Conservation (phyloP, 192 early-diverging fungal genomes). For the Rhizoclosmatium sp. region DNA sequence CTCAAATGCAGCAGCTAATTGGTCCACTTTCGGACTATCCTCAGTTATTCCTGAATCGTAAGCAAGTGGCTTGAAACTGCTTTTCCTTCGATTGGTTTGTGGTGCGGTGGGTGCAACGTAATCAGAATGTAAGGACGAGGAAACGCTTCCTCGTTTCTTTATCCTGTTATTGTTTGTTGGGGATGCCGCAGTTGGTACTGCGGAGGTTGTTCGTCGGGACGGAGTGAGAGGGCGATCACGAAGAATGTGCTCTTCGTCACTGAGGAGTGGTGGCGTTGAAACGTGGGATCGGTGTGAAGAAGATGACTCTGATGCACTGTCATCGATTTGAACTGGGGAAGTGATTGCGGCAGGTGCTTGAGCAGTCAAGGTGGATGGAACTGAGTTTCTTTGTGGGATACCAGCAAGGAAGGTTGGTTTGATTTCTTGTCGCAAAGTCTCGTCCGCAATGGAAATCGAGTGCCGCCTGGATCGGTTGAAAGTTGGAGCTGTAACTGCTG, state of each 20-base stretch:
- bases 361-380: neutral
- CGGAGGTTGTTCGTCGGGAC: conserved; percentile 14
- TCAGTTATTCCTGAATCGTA: neutral
- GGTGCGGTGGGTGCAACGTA: neutral
- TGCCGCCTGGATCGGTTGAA: neutral
- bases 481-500: neutral
- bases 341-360: neutral
- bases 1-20: conserved; percentile 41
- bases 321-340: neutral
- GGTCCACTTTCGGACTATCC: conserved; percentile 27
- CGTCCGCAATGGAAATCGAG: conserved; percentile 1
- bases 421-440: neutral
- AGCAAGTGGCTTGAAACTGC: conserved; percentile 1
- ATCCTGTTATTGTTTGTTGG: neutral
- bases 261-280: neutral
- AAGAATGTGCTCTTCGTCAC: neutral
- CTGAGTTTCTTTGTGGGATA: neutral
- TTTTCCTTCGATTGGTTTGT: neutral
- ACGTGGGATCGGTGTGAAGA: neutral
- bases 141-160: conserved; percentile 26
- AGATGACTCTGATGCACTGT: neutral
- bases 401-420: neutral
- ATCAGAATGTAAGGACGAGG: conserved; percentile 10
- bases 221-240: conserved; percentile 7
- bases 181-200: neutral